Conservation (phyloP, 192 early-diverging fungal genomes). For the Umbelopsis sp. region DNA sequence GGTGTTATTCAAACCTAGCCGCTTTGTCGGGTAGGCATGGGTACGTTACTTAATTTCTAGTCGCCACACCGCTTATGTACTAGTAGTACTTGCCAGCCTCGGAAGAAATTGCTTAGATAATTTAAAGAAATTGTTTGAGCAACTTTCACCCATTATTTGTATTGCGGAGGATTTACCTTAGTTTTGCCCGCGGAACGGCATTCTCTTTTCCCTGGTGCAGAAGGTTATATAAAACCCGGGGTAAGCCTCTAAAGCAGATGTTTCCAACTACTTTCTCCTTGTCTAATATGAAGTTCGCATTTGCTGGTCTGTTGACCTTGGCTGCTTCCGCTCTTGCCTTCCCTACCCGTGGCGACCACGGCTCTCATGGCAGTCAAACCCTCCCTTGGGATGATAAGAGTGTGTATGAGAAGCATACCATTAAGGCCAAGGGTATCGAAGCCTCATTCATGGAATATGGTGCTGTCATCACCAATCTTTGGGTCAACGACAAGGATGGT, state of each 20-base stretch:
- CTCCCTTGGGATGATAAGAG: conserved; percentile 18
- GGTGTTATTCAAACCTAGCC: too few relatives aligned
- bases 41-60: neutral
- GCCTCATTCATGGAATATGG: conserved; percentile 16
- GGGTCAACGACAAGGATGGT: conserved; percentile 13
- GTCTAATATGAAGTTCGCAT: conserved; percentile 4
- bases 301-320: conserved; percentile 14
- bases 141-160: neutral
- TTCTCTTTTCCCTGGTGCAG: neutral
- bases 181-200: conserved; percentile 10
- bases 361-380: neutral
- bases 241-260: too few relatives aligned
- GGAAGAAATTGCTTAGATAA: conserved; percentile 20
- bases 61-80: neutral
- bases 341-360: neutral
- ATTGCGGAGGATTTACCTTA: neutral
- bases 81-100: neutral
- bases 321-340: neutral
- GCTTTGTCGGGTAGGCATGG: too few relatives aligned
- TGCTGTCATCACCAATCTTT: conserved; percentile 20
- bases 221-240: neutral
- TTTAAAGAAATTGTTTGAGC: neutral
- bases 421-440: conserved; percentile 18
- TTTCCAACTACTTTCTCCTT: neutral
- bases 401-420: conserved; percentile 19